Evolutionary conservation across 2,329 filamentous ascomycete genomes (phyloP), one percentile per base, ranked within the genome.

Genomic region (Ophiostoma montium): DNA sequence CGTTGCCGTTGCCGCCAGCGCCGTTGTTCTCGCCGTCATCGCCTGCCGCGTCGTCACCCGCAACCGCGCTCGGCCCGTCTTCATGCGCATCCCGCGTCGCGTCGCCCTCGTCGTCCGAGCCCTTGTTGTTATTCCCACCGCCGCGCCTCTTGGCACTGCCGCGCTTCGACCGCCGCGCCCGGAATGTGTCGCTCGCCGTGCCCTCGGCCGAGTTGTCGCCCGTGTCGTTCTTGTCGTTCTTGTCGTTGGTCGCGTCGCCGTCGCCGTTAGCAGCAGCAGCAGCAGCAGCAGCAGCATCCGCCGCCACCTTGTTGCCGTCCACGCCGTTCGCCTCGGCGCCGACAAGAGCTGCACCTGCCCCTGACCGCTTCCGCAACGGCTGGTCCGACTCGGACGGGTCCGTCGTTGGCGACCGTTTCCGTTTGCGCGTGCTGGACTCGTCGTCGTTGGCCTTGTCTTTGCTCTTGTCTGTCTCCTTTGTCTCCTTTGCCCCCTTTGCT

Each of bases 321-420:
- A 19, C 27, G 3, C 32, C 23, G 16, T 30, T 10, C 12, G 16
- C 18, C 16, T 12, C 16, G 9, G 30, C 62, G 61, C 57, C 3
- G 60, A 8, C 8, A 4, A 23, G 60, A 32, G 60, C 63, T 3
- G 60, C 60, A 39, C 71, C 63, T 8, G 74, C 74, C 21, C 67
- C 70, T n/a, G 69, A 68, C 51, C 75, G 71, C 61, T 79, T 80
- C 52, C 72, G 68, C 36, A 68, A 59, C 7, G 72, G 72, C 54
- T 72, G 69, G 23, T 71, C 69, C 2, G 64, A 56, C 48, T 71
- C 70, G 27, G 67, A 67, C 12, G 63, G 63, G 39, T 76, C 71
- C 23, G 59, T 60, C 4, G 61, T 61, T 2, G 66, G 66, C 31
- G 71, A 70, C 32, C 73, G 69, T 61, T 76, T 76, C 46, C 71